Evolutionary conservation across 2,329 filamentous ascomycete species (phyloP).

Genomic region (Leptographium wingfieldii): DNA sequence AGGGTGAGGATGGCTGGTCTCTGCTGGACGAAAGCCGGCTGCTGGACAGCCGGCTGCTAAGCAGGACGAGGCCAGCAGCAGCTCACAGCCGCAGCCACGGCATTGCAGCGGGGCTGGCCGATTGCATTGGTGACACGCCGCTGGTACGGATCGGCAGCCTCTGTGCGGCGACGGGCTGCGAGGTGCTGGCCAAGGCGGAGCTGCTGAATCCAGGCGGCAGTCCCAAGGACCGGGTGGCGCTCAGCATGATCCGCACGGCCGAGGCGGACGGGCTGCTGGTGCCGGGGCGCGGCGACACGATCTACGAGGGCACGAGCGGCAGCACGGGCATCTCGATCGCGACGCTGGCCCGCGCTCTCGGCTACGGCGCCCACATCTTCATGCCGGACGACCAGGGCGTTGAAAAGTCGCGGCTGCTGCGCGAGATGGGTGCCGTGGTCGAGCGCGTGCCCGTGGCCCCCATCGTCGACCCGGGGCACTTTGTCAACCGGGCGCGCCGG

Average conservation of each 20-base stretch:
- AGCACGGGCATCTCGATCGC: conserved; percentile 94
- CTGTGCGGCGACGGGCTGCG: conserved; percentile 74
- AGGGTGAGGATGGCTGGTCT: conserved; percentile 7
- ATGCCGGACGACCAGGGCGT: conserved; percentile 86
- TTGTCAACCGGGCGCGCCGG: conserved; percentile 78
- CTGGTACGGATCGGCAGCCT: conserved; percentile 76
- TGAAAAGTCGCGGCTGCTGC: conserved; percentile 82
- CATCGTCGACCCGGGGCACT: conserved; percentile 87
- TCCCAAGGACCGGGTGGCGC: conserved; percentile 88
- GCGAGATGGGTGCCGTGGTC: conserved; percentile 83
- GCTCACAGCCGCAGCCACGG: not conserved
- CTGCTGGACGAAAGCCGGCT: conserved; percentile 5
- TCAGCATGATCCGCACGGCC: conserved; percentile 75
- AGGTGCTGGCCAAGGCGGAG: conserved; percentile 88
- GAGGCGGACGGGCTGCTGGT: conserved; percentile 64
- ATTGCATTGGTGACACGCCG: conserved; percentile 86
- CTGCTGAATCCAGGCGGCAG: conserved; percentile 91
- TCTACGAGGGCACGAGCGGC: conserved; percentile 95
- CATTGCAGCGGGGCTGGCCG: conserved; percentile 72
- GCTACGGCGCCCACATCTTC: conserved; percentile 89
- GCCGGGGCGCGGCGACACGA: conserved; percentile 76
- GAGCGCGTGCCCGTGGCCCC: conserved; percentile 83
- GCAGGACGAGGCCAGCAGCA: not conserved
- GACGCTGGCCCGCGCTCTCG: conserved; percentile 72
- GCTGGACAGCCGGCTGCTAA: not conserved